Evolutionary conservation across 768 basidiomycete species (phyloP), one percentile per base, ranked within the genome.

Genomic region (Galerina sulciceps): DNA sequence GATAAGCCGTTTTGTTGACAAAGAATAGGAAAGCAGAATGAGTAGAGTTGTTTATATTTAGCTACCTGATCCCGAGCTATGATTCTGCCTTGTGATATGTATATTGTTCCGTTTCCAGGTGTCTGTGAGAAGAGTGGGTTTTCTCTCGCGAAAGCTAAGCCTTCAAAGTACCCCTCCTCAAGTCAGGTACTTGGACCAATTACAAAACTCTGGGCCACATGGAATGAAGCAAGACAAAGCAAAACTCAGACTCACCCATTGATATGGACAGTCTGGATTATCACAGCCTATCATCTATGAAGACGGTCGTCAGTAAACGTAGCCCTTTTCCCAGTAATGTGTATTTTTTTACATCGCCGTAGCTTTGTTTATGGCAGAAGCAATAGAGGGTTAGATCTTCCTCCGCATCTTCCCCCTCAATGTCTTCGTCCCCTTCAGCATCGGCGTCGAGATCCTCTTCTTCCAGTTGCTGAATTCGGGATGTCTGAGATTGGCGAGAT

Each of bases 221-320:
- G 8, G 26, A 31, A 8, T 31, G 26, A 31, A 31, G 26, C 26
- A 31, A 31, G 26, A 31, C 8, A 4, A 6, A 41, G 6, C 40
- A 42, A 14, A 42, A 18, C 18, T 42, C 26, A 31, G 2, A 72
- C 84, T 67, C 55, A 87, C 87, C 87, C 88, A 90, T 84, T 90
- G 85, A 65, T 83, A 85, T 10, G 79, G 81, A 72, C 88, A 90
- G n/a, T 76, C 74, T 54, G 83, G 79, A 66, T 86, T 84, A 67
- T 90, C 88, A 67, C 88, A 90, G 8, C 83, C 87, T 69, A 90
- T 87, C 88, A 90, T 90, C 84, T 83, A 53, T 10, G 44, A n/a
- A 46, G 36, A 4, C n/a, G 31, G 17, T 17, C 34, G 18, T 61
- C 42, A 65, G 50, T 44, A 37, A 58, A 35, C 20, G 4, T 20